Conservation (phyloP, 75 land plant species). For the Sequoia sempervirens region DNA sequence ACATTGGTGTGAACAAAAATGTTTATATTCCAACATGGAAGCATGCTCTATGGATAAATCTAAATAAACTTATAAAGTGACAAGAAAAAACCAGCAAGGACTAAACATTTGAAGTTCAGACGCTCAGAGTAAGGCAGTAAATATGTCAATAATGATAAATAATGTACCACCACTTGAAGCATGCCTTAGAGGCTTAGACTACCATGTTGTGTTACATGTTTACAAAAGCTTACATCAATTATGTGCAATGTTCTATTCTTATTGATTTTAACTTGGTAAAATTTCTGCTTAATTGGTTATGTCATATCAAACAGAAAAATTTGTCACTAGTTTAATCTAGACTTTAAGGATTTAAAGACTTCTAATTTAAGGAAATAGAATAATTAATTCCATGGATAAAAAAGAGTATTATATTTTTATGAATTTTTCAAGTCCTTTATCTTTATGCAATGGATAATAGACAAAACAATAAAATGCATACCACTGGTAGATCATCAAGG, state of each 20-base stretch:
- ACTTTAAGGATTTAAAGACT: not conserved
- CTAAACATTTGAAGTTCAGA: not conserved
- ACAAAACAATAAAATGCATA: constrained; percentile 9
- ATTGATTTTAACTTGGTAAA: not conserved
- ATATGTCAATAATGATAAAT: not conserved
- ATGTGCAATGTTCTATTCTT: not conserved
- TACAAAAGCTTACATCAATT: not conserved
- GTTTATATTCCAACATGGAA: too few species aligned
- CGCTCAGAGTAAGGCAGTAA: not conserved
- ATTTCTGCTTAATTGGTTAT: not conserved
- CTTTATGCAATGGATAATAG: not conserved
- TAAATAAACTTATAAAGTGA: not conserved
- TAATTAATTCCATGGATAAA: not conserved
- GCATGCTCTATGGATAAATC: not conserved
- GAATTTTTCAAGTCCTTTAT: not conserved
- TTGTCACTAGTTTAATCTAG: not conserved
- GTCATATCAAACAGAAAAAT: not conserved
- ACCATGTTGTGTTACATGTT: not conserved
- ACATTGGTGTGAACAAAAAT: too few species aligned
- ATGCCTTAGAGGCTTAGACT: not conserved
- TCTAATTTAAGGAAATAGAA: not conserved
- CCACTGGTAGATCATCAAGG: constrained; percentile 57
- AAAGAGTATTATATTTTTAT: not conserved
- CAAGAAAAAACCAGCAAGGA: not conserved
- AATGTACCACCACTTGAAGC: not conserved